phyloP scores from a whole-genome alignment of 2,329 filamentous ascomycete species.

The Albophoma yamanashiensis region DNA sequence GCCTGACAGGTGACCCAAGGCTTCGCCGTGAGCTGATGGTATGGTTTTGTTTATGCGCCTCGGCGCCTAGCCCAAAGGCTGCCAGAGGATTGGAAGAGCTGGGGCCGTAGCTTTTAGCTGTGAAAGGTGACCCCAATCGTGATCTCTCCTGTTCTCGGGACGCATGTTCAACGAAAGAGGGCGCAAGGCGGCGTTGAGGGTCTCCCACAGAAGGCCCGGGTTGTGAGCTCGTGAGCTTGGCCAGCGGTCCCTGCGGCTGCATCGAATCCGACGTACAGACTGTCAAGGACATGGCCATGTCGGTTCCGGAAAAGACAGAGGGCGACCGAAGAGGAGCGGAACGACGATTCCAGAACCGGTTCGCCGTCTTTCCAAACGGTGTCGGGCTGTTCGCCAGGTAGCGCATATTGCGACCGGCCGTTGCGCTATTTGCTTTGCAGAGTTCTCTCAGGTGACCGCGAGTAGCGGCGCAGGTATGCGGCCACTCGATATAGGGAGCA shows the following conservation, averaged over 20 bases:
- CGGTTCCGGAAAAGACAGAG: slow-evolving; percentile 46
- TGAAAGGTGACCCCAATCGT: slow-evolving; percentile 44
- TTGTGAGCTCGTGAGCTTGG: slow-evolving; percentile 42
- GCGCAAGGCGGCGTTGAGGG: background rate
- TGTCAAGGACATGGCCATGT: slow-evolving; percentile 52
- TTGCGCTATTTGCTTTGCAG: slow-evolving; percentile 44
- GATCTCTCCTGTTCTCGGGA: slow-evolving; percentile 7
- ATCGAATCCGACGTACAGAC: slow-evolving; percentile 55
- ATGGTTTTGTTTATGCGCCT: slow-evolving; percentile 31
- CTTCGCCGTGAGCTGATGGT: slow-evolving; percentile 38
- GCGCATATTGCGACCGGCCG: slow-evolving; percentile 29
- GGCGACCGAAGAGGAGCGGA: slow-evolving; percentile 33
- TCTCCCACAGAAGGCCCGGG: slow-evolving; percentile 9
- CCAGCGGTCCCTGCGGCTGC: slow-evolving; percentile 51
- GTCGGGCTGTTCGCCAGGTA: slow-evolving; percentile 44
- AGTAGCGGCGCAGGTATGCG: slow-evolving; percentile 52
- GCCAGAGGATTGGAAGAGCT: slow-evolving; percentile 43
- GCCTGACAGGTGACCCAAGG: slow-evolving; percentile 42
- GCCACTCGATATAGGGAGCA: slow-evolving; percentile 48
- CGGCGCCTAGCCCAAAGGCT: slow-evolving; percentile 18
- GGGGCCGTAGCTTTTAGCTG: slow-evolving; percentile 49
- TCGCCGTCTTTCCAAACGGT: slow-evolving; percentile 41
- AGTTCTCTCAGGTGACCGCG: slow-evolving; percentile 51
- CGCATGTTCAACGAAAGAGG: slow-evolving; percentile 1
- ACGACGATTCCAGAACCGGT: slow-evolving; percentile 37